phyloP scores from a whole-genome alignment of 2,329 filamentous ascomycete genomes.

The Aureobasidium sp. region DNA sequence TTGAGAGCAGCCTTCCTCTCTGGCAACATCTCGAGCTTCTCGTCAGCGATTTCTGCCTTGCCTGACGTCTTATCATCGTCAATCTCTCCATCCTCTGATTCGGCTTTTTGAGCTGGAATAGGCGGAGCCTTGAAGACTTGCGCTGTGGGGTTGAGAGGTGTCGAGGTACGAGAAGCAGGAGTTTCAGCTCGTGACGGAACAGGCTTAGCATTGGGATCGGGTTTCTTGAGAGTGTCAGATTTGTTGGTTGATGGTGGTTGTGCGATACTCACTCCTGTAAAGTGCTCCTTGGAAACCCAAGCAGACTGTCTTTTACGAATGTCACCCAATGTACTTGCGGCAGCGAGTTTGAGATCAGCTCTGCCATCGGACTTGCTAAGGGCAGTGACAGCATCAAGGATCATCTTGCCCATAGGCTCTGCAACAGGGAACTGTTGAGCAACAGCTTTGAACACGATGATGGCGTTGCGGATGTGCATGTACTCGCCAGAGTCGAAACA shows the following conservation, averaged over 20 bases:
- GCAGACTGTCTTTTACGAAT: conserved; percentile 59
- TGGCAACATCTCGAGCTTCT: neutral
- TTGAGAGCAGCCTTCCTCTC: conserved; percentile 16
- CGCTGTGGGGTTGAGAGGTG: conserved; percentile 54
- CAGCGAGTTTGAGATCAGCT: conserved; percentile 68
- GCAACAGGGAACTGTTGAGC: conserved; percentile 79
- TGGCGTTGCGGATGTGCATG: conserved; percentile 96
- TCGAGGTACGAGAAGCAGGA: conserved; percentile 43
- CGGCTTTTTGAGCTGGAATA: neutral
- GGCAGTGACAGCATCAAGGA: conserved; percentile 59
- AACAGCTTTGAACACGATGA: conserved; percentile 76
- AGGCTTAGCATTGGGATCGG: conserved; percentile 18
- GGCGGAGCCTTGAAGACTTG: conserved; percentile 22
- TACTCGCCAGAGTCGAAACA: conserved; percentile 82
- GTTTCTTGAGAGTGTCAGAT: conserved; percentile 12
- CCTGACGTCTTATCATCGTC: conserved; percentile 47
- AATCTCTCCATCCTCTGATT: conserved; percentile 64
- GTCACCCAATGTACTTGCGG: conserved; percentile 63
- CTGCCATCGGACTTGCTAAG: conserved; percentile 55
- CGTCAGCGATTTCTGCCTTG: neutral
- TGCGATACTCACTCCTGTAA: conserved; percentile 52
- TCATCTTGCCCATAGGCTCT: conserved; percentile 72
- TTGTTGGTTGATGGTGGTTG: neutral
- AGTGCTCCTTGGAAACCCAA: conserved; percentile 70
- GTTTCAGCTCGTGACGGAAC: conserved; percentile 37